Evolutionary conservation across 345 rosid genomes (phyloP).

Genomic region (Turritis glabra): DNA sequence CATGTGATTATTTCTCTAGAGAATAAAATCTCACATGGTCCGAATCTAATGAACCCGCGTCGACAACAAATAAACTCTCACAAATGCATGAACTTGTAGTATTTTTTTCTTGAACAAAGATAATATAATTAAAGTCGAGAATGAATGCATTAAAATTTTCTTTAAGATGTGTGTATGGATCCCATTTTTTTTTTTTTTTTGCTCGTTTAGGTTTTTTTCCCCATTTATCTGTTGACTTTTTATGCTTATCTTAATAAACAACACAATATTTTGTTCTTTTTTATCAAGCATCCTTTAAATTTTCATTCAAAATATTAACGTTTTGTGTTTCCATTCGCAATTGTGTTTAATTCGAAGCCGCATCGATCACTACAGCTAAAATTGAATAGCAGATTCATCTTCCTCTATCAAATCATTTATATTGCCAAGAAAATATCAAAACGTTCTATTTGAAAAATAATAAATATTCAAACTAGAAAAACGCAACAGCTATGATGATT

Average conservation of each 20-base stretch:
- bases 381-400: no score
- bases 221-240: no score
- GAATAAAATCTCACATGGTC: conserved; percentile 36
- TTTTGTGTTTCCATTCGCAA: no score
- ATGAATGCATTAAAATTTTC: neutral
- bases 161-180: neutral
- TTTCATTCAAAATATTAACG: neutral
- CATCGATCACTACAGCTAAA: no score
- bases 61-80: neutral
- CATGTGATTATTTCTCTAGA: conserved; percentile 17
- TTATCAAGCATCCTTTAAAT: neutral
- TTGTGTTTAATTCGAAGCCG: no score
- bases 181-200: neutral
- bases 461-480: neutral
- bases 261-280: neutral
- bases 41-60: conserved; percentile 21
- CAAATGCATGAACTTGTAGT: conserved; percentile 5
- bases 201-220: no score
- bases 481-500: conserved; percentile 15
- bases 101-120: neutral
- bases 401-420: no score
- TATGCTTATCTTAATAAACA: no score
- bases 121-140: neutral
- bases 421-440: no score
- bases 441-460: no score